These are phyloP conservation scores for Schizothecium vesticola DNA, from an alignment of 495 filamentous ascomycete species.

Conservation along the genomic window DNA sequence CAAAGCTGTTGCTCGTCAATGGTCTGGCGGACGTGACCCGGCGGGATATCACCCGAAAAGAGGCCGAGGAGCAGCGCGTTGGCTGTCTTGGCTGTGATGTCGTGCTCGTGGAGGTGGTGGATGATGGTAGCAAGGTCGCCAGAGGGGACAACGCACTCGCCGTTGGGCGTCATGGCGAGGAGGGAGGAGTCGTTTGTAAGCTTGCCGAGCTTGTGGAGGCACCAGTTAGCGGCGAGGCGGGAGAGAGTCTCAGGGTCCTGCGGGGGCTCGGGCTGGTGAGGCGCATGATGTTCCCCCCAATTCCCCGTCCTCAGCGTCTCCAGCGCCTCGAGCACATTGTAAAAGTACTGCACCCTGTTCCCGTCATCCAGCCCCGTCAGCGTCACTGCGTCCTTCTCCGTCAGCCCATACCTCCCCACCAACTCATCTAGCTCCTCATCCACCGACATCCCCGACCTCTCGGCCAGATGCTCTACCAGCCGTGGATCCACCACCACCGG, in stretches of 20 bases:
- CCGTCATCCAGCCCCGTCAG: constrained; percentile 74
- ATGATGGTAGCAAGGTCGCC: constrained; percentile 63
- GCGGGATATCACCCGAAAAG: constrained; percentile 37
- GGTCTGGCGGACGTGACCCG: constrained; percentile 49
- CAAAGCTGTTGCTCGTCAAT: constrained; percentile 63
- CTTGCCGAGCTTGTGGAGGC: constrained; percentile 84
- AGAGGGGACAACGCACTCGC: constrained; percentile 49
- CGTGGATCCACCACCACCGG: constrained; percentile 71
- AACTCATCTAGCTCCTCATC: constrained; percentile 62
- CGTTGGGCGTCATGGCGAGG: constrained; percentile 36
- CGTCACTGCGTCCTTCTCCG: constrained; percentile 81
- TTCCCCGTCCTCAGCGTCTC: constrained; percentile 1
- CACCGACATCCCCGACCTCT: constrained; percentile 60
- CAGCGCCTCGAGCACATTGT: constrained; percentile 60
- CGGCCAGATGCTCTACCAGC: constrained; percentile 56
- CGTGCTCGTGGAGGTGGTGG: constrained; percentile 52
- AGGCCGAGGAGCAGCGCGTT: constrained; percentile 65
- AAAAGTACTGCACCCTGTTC: constrained; percentile 75
- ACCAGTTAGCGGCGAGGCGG: constrained; percentile 58
- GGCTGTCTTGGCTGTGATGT: constrained; percentile 70
- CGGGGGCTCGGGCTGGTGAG: neutral
- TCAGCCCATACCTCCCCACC: constrained; percentile 55
- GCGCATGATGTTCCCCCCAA: neutral
- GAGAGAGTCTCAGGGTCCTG: constrained; percentile 16
- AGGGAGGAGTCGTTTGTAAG: constrained; percentile 41